Evolutionary conservation across 768 basidiomycete species (phyloP).

Genomic region (Serendipita indica): DNA sequence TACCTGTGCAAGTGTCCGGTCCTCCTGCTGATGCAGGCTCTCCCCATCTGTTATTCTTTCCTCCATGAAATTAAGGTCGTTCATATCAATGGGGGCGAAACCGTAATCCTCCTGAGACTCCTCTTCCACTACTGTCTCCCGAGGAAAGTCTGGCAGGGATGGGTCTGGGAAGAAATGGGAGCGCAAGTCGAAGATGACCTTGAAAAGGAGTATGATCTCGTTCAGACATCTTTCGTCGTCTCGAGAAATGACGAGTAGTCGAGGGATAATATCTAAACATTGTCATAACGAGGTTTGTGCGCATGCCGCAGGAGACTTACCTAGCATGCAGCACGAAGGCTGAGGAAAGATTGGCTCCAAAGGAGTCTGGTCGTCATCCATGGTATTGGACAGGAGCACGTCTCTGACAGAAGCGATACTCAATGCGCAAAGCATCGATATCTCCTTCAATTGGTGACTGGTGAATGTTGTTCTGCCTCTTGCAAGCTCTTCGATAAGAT

Average conservation of each 20-base stretch:
- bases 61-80: background rate
- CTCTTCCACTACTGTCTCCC: background rate
- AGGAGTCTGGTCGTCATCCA: background rate
- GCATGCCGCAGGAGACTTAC: background rate
- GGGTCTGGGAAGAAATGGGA: background rate
- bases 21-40: background rate
- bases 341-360: background rate
- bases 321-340: background rate
- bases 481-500: background rate
- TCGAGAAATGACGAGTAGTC: background rate
- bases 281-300: background rate
- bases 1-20: background rate
- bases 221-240: background rate
- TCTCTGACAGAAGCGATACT: background rate
- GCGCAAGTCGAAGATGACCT: background rate
- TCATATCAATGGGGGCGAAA: background rate
- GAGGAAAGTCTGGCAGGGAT: background rate
- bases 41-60: background rate
- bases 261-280: background rate
- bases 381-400: background rate
- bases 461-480: background rate
- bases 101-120: constrained; percentile 9
- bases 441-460: background rate
- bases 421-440: background rate
- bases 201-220: background rate